These are phyloP conservation scores for Aspergillus calidoustus DNA, from an alignment of 2,329 filamentous ascomycete genomes.

Conservation along the genomic window DNA sequence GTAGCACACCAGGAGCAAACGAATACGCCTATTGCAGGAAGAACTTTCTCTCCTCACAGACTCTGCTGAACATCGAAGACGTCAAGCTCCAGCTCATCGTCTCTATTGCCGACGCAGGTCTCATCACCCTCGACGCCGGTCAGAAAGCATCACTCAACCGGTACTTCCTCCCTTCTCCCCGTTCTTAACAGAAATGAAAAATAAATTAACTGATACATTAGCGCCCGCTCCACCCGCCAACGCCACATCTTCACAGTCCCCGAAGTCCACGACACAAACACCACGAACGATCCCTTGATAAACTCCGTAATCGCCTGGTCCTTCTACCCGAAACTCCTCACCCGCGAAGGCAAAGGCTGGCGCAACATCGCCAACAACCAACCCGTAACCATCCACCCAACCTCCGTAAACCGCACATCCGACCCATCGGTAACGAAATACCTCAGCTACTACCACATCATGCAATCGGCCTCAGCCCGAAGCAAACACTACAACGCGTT, in stretches of 20 bases:
- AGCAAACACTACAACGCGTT: slow-evolving; percentile 84
- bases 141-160: slow-evolving; percentile 73
- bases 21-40: slow-evolving; percentile 93
- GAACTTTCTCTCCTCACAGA: slow-evolving; percentile 90
- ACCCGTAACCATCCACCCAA: slow-evolving; percentile 81
- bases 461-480: slow-evolving; percentile 70
- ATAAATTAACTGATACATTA: slow-evolving; percentile 28
- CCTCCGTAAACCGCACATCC: slow-evolving; percentile 79
- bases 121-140: slow-evolving; percentile 73
- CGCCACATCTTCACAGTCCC: slow-evolving; percentile 86
- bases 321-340: slow-evolving; percentile 92
- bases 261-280: slow-evolving; percentile 72
- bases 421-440: slow-evolving; percentile 67
- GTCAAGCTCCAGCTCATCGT: slow-evolving; percentile 89
- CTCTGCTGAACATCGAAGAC: slow-evolving; percentile 89
- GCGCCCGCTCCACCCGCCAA: slow-evolving; percentile 66
- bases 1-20: slow-evolving; percentile 69
- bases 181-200: neutral
- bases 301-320: slow-evolving; percentile 87
- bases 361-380: slow-evolving; percentile 94
- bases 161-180: slow-evolving; percentile 37
- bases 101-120: slow-evolving; percentile 82
- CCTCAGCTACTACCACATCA: slow-evolving; percentile 95
- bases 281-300: slow-evolving; percentile 77
- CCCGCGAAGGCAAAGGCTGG: slow-evolving; percentile 82